A percentile compares a stretch with the other conserved stretches of the same genome.
These are phyloP conservation scores for Mimosa bimucronata DNA, from an alignment of 306 rosid species.

Conservation along the genomic window DNA sequence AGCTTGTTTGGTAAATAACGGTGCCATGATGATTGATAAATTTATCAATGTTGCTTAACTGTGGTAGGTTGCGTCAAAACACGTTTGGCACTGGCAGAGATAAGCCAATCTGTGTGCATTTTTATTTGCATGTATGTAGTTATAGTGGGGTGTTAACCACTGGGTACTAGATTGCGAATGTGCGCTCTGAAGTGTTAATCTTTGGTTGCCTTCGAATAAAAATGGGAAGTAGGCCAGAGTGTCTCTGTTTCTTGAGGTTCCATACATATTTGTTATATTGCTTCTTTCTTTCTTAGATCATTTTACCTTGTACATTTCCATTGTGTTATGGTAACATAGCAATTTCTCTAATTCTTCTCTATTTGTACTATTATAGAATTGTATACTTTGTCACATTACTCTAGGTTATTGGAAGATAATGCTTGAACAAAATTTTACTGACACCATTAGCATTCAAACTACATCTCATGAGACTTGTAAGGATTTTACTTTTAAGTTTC, in stretches of 20 bases:
- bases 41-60: constrained; percentile 20
- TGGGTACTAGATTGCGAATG: background rate
- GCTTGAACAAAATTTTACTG: constrained; percentile 21
- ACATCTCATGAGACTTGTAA: constrained; percentile 10
- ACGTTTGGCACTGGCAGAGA: no score
- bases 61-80: background rate
- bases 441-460: background rate
- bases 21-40: constrained; percentile 4
- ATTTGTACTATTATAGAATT: background rate
- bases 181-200: background rate
- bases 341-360: background rate
- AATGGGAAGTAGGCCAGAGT: background rate
- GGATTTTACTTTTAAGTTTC: constrained; percentile 21
- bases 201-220: background rate
- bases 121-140: constrained; percentile 3
- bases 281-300: background rate
- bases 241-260: background rate
- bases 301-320: constrained; percentile 3
- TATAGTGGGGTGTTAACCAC: constrained; percentile 2
- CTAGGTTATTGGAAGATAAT: constrained; percentile 23
- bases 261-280: background rate
- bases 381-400: background rate
- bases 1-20: background rate
- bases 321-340: constrained; percentile 14
- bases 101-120: background rate